Conservation (phyloP, 495 filamentous ascomycete genomes). For the Pseudomonodictys pantanalensis region DNA sequence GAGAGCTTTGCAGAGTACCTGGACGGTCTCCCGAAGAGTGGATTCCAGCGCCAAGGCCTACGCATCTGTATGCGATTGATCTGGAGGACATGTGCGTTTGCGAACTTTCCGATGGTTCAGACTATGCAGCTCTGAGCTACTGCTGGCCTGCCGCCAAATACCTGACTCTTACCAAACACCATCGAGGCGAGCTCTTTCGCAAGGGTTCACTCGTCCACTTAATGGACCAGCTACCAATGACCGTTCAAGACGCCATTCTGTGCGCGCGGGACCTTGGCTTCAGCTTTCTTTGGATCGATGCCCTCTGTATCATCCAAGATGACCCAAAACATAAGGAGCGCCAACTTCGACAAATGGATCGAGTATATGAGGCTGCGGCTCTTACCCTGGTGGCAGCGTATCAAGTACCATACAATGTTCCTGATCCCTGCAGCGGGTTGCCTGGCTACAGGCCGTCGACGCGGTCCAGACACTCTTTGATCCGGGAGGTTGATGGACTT, state of each 20-base stretch:
- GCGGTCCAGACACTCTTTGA: background rate
- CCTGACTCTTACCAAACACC: background rate
- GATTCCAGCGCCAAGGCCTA: background rate
- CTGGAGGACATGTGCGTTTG: background rate
- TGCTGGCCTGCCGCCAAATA: background rate
- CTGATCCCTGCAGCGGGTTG: background rate
- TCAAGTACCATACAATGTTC: background rate
- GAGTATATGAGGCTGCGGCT: background rate
- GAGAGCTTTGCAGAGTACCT: background rate
- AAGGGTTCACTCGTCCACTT: background rate
- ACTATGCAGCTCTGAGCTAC: background rate
- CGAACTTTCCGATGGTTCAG: background rate
- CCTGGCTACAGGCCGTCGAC: background rate
- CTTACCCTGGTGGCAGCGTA: background rate
- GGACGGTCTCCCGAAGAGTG: background rate
- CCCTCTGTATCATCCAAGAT: constrained; percentile 6
- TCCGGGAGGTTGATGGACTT: background rate
- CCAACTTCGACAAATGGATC: background rate
- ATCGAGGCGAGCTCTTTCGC: background rate
- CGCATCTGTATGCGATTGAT: background rate
- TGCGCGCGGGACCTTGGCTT: background rate
- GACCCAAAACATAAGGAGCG: background rate
- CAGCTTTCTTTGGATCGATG: constrained; percentile 5
- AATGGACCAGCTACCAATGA: background rate
- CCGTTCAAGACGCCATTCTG: background rate